These are phyloP conservation scores for Geotrichum phurueaensis DNA, from an alignment of 1,139 yeast species.

Conservation along the genomic window DNA sequence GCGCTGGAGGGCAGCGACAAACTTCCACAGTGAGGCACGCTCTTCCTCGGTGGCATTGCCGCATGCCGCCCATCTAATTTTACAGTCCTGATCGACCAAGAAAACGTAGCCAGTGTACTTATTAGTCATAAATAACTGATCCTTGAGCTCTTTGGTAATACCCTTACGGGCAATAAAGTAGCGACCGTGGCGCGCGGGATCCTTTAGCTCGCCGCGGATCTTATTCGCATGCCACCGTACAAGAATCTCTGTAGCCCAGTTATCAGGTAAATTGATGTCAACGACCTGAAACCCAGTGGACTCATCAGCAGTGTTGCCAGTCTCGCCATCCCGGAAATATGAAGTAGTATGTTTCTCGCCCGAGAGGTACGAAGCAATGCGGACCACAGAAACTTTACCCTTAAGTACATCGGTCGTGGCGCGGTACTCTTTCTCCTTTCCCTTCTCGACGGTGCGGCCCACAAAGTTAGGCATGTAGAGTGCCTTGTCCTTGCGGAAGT, in stretches of 20 bases:
- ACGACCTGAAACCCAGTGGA: slow-evolving; percentile 53
- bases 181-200: slow-evolving; percentile 44
- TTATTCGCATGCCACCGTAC: slow-evolving; percentile 45
- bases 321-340: slow-evolving; percentile 42
- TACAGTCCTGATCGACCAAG: slow-evolving; percentile 64
- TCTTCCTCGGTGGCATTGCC: slow-evolving; percentile 72
- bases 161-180: slow-evolving; percentile 63
- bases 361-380: slow-evolving; percentile 61
- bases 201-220: slow-evolving; percentile 41
- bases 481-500: slow-evolving; percentile 69
- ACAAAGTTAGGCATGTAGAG: slow-evolving; percentile 78
- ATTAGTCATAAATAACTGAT: slow-evolving; percentile 61
- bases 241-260: slow-evolving; percentile 57
- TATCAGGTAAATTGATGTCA: slow-evolving; percentile 70
- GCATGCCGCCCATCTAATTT: slow-evolving; percentile 87
- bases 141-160: slow-evolving; percentile 54
- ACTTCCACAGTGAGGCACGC: slow-evolving; percentile 56
- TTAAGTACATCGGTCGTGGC: slow-evolving; percentile 43
- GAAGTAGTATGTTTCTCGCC: slow-evolving; percentile 66
- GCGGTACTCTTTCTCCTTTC: slow-evolving; percentile 33
- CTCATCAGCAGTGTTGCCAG: slow-evolving; percentile 24
- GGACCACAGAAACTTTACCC: slow-evolving; percentile 55
- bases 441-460: slow-evolving; percentile 46
- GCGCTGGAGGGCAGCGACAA: slow-evolving; percentile 39
- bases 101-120: slow-evolving; percentile 73